phyloP scores from a whole-genome alignment of 2,329 filamentous ascomycete species.

The Davidsoniella eucalypti region DNA sequence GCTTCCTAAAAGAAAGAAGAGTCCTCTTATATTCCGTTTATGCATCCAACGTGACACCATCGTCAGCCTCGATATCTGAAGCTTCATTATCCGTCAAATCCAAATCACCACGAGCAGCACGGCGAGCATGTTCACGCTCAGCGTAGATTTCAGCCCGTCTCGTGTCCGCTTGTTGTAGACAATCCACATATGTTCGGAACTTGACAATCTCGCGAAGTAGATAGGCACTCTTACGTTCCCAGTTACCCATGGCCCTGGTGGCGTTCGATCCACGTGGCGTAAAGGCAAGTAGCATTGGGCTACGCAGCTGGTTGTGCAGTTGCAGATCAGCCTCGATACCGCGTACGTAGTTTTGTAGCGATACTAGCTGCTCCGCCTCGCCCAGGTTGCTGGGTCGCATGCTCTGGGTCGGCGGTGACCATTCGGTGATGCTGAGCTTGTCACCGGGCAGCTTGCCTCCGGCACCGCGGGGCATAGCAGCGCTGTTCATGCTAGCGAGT shows the following conservation, averaged over 20 bases:
- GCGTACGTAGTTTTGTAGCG: slow-evolving; percentile 62
- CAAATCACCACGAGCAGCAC: slow-evolving; percentile 13
- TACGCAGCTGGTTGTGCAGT: slow-evolving; percentile 73
- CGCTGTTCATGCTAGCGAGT: slow-evolving; percentile 28
- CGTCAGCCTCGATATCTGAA: slow-evolving; percentile 1
- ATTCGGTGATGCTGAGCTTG: slow-evolving; percentile 67
- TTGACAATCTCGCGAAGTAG: slow-evolving; percentile 89
- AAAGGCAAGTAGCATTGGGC: slow-evolving; percentile 77
- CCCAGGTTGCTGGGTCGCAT: slow-evolving; percentile 67
- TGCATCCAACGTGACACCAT: not conserved
- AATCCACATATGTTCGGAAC: slow-evolving; percentile 88
- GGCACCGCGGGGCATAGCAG: slow-evolving; percentile 25
- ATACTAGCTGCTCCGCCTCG: slow-evolving; percentile 66
- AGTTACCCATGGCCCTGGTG: slow-evolving; percentile 78
- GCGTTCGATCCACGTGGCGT: slow-evolving; percentile 70
- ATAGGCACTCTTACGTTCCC: slow-evolving; percentile 91
- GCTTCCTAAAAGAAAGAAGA: not conserved
- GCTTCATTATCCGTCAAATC: slow-evolving; percentile 10
- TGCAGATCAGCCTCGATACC: slow-evolving; percentile 74
- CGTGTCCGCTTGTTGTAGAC: slow-evolving; percentile 51
- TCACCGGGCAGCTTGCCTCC: slow-evolving; percentile 61
- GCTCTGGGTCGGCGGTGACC: slow-evolving; percentile 76
- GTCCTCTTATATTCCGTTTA: not conserved
- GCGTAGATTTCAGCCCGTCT: slow-evolving; percentile 56
- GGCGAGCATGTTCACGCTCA: slow-evolving; percentile 30